Conservation (phyloP, 306 rosid genomes). For the Herpetospermum pedunculosum region DNA sequence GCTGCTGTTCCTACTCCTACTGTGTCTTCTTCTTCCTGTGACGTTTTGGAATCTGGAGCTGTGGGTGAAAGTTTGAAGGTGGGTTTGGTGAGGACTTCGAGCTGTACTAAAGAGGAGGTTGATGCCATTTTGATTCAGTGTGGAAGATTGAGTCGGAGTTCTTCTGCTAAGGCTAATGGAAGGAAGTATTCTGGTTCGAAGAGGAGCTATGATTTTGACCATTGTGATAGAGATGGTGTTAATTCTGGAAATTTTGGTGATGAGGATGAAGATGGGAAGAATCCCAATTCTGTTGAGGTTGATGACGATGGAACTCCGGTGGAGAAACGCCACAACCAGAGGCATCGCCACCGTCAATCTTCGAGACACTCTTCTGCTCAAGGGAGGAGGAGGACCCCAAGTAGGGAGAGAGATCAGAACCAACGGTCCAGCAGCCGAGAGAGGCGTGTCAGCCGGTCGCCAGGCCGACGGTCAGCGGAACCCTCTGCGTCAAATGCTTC, state of each 20-base stretch:
- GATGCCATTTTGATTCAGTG: slow-evolving; percentile 92
- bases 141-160: slow-evolving; percentile 88
- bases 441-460: slow-evolving; percentile 80
- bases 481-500: not conserved
- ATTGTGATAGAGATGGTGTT: slow-evolving; percentile 25
- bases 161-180: slow-evolving; percentile 57
- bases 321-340: slow-evolving; percentile 36
- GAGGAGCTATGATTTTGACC: slow-evolving; percentile 67
- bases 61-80: slow-evolving; percentile 15
- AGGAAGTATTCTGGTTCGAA: slow-evolving; percentile 83
- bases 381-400: slow-evolving; percentile 81
- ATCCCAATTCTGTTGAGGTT: slow-evolving; percentile 15
- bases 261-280: slow-evolving; percentile 16
- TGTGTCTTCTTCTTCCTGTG: slow-evolving; percentile 6
- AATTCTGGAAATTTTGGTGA: slow-evolving; percentile 25
- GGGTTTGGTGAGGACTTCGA: slow-evolving; percentile 69
- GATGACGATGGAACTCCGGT: slow-evolving; percentile 28
- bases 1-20: not conserved
- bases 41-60: slow-evolving; percentile 15
- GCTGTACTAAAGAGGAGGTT: slow-evolving; percentile 86
- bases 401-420: slow-evolving; percentile 71
- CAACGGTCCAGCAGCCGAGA: slow-evolving; percentile 70
- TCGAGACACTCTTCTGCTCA: slow-evolving; percentile 36
- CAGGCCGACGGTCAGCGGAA: slow-evolving; percentile 55
- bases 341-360: slow-evolving; percentile 42